A percentile compares a stretch with the other conserved stretches of the same genome.
phyloP scores from a whole-genome alignment of 23 red algal genomes.

The Chondrus crispus region DNA sequence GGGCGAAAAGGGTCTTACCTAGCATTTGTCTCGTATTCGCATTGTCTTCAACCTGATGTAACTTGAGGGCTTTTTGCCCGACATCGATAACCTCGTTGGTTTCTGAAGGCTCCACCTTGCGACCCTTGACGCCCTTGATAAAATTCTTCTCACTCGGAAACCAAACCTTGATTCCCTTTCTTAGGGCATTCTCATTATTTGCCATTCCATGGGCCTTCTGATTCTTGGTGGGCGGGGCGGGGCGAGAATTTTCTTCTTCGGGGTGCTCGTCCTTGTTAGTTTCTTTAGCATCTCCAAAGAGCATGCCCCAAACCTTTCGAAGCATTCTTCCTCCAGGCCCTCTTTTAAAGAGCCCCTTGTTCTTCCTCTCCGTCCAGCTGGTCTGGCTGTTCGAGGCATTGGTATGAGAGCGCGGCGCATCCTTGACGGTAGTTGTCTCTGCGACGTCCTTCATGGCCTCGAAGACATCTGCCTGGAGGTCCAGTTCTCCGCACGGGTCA shows the following conservation, averaged over 20 bases:
- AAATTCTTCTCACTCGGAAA: constrained; percentile 47
- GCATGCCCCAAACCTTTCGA: constrained; percentile 28
- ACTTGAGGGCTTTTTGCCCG: constrained; percentile 7
- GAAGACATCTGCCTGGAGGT: constrained; percentile 74
- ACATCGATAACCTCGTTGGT: constrained; percentile 51
- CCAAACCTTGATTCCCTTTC: constrained; percentile 50
- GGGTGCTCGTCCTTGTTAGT: not conserved
- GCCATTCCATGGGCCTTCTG: constrained; percentile 39
- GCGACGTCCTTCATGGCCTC: constrained; percentile 66
- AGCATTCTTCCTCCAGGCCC: constrained; percentile 20
- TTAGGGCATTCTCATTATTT: constrained; percentile 2
- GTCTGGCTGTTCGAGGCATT: not conserved
- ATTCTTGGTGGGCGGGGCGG: constrained; percentile 15
- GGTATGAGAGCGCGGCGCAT: not conserved
- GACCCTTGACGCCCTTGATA: not conserved
- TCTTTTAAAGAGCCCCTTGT: not conserved
- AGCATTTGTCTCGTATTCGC: constrained; percentile 64
- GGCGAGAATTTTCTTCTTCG: not conserved
- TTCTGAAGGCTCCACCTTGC: constrained; percentile 36
- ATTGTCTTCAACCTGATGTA: constrained; percentile 75
- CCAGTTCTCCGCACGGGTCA: constrained; percentile 40
- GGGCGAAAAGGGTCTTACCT: constrained; percentile 57
- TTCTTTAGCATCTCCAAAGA: constrained; percentile 35
- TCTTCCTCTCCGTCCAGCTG: not conserved
- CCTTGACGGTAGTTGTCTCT: not conserved